Evolutionary conservation across 1,284 basidiomycete species (phyloP).

Genomic region (Trichosporon sp.): DNA sequence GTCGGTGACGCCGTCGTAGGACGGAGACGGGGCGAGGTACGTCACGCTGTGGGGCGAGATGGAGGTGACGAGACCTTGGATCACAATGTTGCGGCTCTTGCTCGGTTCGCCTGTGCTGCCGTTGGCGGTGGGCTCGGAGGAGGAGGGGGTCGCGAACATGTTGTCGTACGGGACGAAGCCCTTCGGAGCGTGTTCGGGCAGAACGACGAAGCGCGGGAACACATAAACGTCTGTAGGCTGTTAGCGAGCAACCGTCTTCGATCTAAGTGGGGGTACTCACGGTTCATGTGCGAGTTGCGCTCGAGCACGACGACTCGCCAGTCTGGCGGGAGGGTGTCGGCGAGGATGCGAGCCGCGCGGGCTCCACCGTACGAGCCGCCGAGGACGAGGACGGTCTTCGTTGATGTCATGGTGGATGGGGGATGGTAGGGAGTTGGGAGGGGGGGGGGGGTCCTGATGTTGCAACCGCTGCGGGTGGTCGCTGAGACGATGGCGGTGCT

Average conservation of each 20-base stretch:
- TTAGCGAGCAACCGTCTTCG: not conserved
- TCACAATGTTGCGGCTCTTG: constrained; percentile 43
- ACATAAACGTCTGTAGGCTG: constrained; percentile 56
- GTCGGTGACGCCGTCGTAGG: constrained; percentile 28
- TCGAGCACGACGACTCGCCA: constrained; percentile 74
- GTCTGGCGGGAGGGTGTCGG: constrained; percentile 62
- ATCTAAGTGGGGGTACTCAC: constrained; percentile 34
- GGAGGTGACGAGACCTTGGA: constrained; percentile 62
- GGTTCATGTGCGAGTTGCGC: constrained; percentile 64
- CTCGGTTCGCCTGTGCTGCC: not conserved
- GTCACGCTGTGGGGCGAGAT: constrained; percentile 60
- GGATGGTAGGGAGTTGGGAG: not conserved
- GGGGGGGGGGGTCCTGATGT: too few relatives aligned
- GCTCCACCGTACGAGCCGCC: constrained; percentile 66
- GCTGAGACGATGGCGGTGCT: too few relatives aligned
- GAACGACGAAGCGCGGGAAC: constrained; percentile 59
- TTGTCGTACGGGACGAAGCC: constrained; percentile 68
- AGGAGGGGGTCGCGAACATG: constrained; percentile 47
- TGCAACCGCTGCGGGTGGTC: too few relatives aligned
- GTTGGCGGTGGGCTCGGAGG: not conserved
- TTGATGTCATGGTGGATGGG: not conserved
- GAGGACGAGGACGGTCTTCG: constrained; percentile 62
- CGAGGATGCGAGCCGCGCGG: constrained; percentile 65
- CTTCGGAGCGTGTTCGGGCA: constrained; percentile 58
- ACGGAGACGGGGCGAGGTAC: constrained; percentile 47